These are phyloP conservation scores for Fraxinus cuspidata DNA, from an alignment of 257 asterid genomes.

Conservation along the genomic window DNA sequence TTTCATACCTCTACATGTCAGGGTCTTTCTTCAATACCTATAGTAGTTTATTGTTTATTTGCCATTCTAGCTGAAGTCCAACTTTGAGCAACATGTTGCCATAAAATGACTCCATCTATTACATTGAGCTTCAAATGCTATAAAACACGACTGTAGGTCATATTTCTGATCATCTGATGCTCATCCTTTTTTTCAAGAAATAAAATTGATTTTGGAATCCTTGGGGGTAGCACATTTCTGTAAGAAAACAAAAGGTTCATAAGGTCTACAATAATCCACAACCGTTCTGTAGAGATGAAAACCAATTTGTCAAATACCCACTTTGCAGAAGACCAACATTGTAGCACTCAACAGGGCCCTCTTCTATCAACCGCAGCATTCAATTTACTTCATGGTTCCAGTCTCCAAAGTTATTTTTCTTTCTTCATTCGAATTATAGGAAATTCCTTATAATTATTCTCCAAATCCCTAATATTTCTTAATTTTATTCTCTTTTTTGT, in stretches of 20 bases:
- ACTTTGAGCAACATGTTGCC: no score
- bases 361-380: neutral
- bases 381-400: neutral
- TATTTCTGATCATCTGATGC: no score
- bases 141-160: no score
- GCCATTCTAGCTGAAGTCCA: no score
- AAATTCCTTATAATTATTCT: neutral
- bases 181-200: no score
- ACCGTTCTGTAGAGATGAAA: neutral
- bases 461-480: neutral
- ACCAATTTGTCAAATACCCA: neutral
- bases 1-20: neutral
- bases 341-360: neutral
- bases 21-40: no score
- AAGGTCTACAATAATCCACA: neutral
- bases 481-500: neutral
- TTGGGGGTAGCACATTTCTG: no score
- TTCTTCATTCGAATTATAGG: conserved; percentile 3
- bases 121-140: no score
- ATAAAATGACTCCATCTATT: no score
- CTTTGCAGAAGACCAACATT: neutral
- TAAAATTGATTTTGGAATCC: no score
- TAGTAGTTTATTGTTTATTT: no score
- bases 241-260: neutral
- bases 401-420: neutral